Evolutionary conservation across 2,329 filamentous ascomycete species (phyloP), one percentile per base, ranked within the genome.

Genomic region (Plenodomus tracheiphilus): DNA sequence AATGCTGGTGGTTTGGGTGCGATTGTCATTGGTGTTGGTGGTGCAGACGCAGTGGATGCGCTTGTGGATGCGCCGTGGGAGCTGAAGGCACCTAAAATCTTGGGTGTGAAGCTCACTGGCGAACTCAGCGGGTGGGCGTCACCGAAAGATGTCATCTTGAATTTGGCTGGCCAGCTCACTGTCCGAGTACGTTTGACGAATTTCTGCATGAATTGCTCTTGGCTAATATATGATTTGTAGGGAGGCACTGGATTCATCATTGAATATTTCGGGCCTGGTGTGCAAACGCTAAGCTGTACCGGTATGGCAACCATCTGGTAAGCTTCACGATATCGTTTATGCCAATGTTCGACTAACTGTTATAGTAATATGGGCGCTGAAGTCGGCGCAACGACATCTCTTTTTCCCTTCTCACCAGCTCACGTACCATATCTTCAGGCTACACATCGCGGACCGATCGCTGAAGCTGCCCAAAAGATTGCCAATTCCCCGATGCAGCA

Each of bases 1-100:
- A 99, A 97, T 69, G 94, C 91, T n/a, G 94, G 94, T 63, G 94
- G 94, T 50, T 79, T 97, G 46, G 91, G 89, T 61, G 92, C 91
- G 3, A 91, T 97, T 65, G 94, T 94, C 8, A 97, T 99, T 70
- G 94, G 94, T 72, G 94, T 99, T 28, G 94, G 94, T 68, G 94
- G 94, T 67, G 94, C 94, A 19, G 94, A 99, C 75, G 94, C 94
- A 19, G 94, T 99, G 2, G 94, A 99, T 76, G 94, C 93, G 7
- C 83, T 99, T 35, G 94, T 97, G 2, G 92, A 96, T 68, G 91
- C 92, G 8, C 94, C 94, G 0, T 99, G 94, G 94, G 94, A 99
- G 76, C 79, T 99, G 51, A 97, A 96, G 79, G 94, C 94, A 4
- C 94, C 94, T 15, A 91, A 90, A 73, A 81, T 99, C 42, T 77